Evolutionary conservation across 306 rosid genomes (phyloP).

Genomic region (Glycyrrhiza uralensis): DNA sequence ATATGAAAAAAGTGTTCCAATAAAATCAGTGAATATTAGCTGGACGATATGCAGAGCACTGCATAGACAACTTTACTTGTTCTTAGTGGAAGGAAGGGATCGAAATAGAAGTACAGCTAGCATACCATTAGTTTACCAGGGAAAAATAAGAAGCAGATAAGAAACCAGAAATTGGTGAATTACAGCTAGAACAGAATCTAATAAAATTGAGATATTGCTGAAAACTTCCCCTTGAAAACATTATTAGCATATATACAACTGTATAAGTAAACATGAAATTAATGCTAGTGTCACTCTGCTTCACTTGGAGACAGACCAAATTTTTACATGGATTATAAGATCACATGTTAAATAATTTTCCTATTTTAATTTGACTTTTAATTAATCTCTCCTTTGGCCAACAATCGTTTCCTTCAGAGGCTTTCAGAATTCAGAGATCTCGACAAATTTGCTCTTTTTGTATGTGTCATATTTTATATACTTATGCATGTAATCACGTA

Average conservation of each 20-base stretch:
- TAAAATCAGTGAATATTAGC: neutral
- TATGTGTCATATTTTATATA: neutral
- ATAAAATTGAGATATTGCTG: neutral
- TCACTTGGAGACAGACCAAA: no score
- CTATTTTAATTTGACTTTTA: neutral
- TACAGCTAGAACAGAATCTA: constrained; percentile 28
- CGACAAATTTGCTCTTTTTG: constrained; percentile 23
- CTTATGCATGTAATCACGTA: constrained; percentile 10
- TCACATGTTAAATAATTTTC: neutral
- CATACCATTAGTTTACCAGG: constrained; percentile 24
- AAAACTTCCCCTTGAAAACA: neutral
- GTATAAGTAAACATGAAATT: neutral
- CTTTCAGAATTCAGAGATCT: neutral
- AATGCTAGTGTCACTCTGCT: neutral
- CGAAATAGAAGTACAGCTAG: constrained; percentile 30
- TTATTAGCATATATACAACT: neutral
- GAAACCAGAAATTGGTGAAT: constrained; percentile 20
- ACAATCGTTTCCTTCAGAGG: neutral
- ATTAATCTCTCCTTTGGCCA: neutral
- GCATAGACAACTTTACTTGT: constrained; percentile 24
- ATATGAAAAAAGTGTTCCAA: constrained; percentile 4
- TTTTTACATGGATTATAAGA: no score
- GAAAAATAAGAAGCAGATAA: constrained; percentile 5
- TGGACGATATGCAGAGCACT: constrained; percentile 31
- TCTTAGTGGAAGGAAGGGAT: constrained; percentile 26